phyloP scores from a whole-genome alignment of 495 filamentous ascomycete genomes.

The Tuber magnatum region DNA sequence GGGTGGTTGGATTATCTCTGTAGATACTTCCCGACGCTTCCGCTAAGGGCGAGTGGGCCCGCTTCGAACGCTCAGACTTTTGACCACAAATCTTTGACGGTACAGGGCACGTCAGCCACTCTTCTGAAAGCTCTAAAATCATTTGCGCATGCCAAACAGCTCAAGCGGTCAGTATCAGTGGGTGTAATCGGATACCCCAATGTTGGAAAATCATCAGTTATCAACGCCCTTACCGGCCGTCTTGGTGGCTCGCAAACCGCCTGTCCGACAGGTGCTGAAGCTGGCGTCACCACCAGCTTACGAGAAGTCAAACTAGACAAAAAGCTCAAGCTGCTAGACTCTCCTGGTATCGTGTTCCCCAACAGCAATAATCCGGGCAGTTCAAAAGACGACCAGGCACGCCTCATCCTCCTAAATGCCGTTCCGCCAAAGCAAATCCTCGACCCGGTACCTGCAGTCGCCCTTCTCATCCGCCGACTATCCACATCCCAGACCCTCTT shows the following conservation, averaged over 20 bases:
- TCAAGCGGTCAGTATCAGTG: slow-evolving; percentile 84
- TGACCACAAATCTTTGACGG: slow-evolving; percentile 81
- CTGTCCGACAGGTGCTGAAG: slow-evolving; percentile 85
- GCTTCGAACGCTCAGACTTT: slow-evolving; percentile 83
- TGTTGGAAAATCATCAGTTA: slow-evolving; percentile 93
- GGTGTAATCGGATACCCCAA: slow-evolving; percentile 96
- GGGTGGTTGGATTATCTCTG: slow-evolving; percentile 78
- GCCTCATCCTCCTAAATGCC: slow-evolving; percentile 81
- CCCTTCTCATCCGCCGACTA: slow-evolving; percentile 69
- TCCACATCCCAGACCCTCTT: slow-evolving; percentile 63
- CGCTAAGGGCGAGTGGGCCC: slow-evolving; percentile 75
- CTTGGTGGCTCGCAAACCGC: slow-evolving; percentile 60
- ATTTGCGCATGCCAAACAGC: slow-evolving; percentile 71
- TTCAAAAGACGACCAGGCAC: slow-evolving; percentile 69
- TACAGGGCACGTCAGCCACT: slow-evolving; percentile 75
- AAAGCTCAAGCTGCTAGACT: slow-evolving; percentile 90
- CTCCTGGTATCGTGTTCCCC: slow-evolving; percentile 92
- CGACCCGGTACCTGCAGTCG: slow-evolving; percentile 80
- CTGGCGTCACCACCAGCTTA: slow-evolving; percentile 83
- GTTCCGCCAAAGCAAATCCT: slow-evolving; percentile 88
- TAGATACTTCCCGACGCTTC: slow-evolving; percentile 86
- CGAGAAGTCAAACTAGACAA: slow-evolving; percentile 89
- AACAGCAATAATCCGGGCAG: slow-evolving; percentile 48
- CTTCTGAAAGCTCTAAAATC: slow-evolving; percentile 89
- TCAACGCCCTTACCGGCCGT: slow-evolving; percentile 83